Evolutionary conservation across 2,329 filamentous ascomycete species (phyloP), one percentile per base, ranked within the genome.

Genomic region (Boeremia exigua): DNA sequence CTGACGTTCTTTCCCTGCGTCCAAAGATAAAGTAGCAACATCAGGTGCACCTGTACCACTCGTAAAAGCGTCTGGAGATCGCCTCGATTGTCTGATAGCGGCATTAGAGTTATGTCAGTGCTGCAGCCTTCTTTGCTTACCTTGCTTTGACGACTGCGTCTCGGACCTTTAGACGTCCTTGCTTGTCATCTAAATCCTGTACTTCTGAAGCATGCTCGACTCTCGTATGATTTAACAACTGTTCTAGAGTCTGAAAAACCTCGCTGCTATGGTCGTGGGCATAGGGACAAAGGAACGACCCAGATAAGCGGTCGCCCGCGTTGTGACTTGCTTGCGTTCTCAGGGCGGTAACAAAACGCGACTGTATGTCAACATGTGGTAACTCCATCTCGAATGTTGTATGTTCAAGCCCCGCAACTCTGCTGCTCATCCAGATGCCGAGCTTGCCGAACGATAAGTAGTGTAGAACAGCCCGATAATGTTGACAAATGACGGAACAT

Each of bases 211-310:
- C 40, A 58, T 76, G 74, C 8, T 74, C 68, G 2, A 55, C 38
- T n/a, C 49, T 65, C 8, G 60, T 67, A 51, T 76, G 73, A 28
- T 54, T 46, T 29, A 58, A 59, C 0, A 75, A 54, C 28, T 70
- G 66, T 11, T 68, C 62, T 1, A 66, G 15, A 29, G 9, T 61
- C 9, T 70, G 69, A 53, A 76, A 76, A 0, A 71, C 66, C 1
- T 67, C 60, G 1, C 66, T 67, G 8, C 63, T 47, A 25, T 70
- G 66, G 8, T 63, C 50, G 23, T 70, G 66, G 5, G 48, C 52
- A 25, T 68, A 75, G 1, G 74, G 73, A 56, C 73, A 76, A 1
- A 62, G 47, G 6, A 73, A 45, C 19, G 61, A 48, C 15, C 63
- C 60, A 9, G 61, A 54, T 8, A 52, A 44, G 17, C 57, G 49